Percentiles rank a stretch among this genome's conserved stretches.
These are phyloP conservation scores for Alternaria novae-zelandiae DNA, from an alignment of 2,329 filamentous ascomycete species.

Conservation along the genomic window DNA sequence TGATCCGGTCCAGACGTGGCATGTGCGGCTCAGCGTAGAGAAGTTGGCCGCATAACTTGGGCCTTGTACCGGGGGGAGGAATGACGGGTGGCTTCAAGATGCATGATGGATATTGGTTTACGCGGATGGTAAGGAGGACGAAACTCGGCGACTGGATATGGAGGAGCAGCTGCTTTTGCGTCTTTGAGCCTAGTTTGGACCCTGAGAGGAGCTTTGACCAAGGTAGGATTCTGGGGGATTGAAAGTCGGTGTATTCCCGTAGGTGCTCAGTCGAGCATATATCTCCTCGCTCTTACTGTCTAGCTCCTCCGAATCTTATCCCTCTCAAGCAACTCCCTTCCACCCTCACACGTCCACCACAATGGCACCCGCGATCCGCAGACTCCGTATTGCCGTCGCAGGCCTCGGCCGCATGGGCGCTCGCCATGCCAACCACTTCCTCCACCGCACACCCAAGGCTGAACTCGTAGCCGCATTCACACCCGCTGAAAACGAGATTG, in stretches of 20 bases:
- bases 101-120: background rate
- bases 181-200: slow-evolving; percentile 7
- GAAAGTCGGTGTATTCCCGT: background rate
- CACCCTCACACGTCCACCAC: too few relatives aligned
- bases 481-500: slow-evolving; percentile 50
- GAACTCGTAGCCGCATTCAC: slow-evolving; percentile 58
- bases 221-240: background rate
- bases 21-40: background rate
- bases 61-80: background rate
- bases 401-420: slow-evolving; percentile 60
- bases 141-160: background rate
- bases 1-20: background rate
- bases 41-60: background rate
- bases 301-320: too few relatives aligned
- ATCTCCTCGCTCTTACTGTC: background rate
- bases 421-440: slow-evolving; percentile 56
- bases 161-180: slow-evolving; percentile 1
- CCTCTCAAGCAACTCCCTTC: too few relatives aligned
- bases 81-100: background rate
- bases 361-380: slow-evolving; percentile 46
- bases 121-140: background rate
- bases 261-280: background rate
- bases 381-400: slow-evolving; percentile 54
- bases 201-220: slow-evolving; percentile 4
- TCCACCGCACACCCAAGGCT: slow-evolving; percentile 54